These are phyloP conservation scores for Phragmites australis DNA, from an alignment of 176 grass and related monocot species.

Conservation along the genomic window DNA sequence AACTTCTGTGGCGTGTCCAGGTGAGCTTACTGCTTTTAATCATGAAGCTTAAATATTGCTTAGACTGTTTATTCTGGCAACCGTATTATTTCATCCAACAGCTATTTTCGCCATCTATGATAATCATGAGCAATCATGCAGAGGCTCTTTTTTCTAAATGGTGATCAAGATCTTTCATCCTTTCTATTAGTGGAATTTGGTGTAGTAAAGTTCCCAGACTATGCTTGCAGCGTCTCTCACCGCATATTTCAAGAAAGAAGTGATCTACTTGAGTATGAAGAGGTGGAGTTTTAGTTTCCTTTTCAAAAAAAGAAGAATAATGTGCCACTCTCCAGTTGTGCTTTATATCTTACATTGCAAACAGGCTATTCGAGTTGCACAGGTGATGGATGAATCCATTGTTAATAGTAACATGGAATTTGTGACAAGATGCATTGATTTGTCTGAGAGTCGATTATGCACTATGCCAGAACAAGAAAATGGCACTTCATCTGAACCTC, in stretches of 20 bases:
- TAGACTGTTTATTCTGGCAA: slow-evolving; percentile 31
- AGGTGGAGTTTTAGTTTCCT: slow-evolving; percentile 49
- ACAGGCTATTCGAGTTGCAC: slow-evolving; percentile 92
- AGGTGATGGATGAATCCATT: slow-evolving; percentile 86
- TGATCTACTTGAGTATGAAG: slow-evolving; percentile 78
- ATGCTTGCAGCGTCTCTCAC: slow-evolving; percentile 61
- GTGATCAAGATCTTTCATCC: slow-evolving; percentile 89
- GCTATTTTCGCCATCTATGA: slow-evolving; percentile 15
- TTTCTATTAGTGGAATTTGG: slow-evolving; percentile 95
- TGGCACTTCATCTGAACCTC: slow-evolving; percentile 27
- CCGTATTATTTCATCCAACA: slow-evolving; percentile 34
- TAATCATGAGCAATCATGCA: slow-evolving; percentile 47
- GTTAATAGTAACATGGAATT: slow-evolving; percentile 69
- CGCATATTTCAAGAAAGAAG: slow-evolving; percentile 62
- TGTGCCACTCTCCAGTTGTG: not conserved
- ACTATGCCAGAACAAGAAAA: slow-evolving; percentile 45
- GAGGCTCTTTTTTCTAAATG: slow-evolving; percentile 94
- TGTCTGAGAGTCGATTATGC: slow-evolving; percentile 65
- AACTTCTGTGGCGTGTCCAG: slow-evolving; percentile 84
- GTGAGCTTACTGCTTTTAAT: slow-evolving; percentile 37
- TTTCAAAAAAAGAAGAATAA: slow-evolving; percentile 12
- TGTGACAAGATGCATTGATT: slow-evolving; percentile 75
- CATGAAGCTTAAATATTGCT: slow-evolving; percentile 27
- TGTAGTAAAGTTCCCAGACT: slow-evolving; percentile 75
- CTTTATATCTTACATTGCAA: slow-evolving; percentile 28